Percentiles rank a stretch among this genome's conserved stretches.
phyloP scores from a whole-genome alignment of 1,139 yeast genomes.

The Debaryomyces psychrophilus region DNA sequence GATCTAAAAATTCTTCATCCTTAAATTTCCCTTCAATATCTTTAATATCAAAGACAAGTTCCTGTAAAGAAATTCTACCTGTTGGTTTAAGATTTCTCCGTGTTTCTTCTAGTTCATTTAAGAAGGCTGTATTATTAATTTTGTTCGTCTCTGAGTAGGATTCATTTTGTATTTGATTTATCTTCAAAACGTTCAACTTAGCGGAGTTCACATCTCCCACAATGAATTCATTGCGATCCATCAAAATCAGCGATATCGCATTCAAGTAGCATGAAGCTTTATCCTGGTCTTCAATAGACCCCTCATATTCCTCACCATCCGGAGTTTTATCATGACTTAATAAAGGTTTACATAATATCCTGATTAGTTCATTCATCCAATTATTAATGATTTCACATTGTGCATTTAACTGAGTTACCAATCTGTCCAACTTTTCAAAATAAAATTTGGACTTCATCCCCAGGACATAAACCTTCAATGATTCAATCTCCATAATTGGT shows the following conservation, averaged over 20 bases:
- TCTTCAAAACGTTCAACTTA: constrained; percentile 25
- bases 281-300: constrained; percentile 74
- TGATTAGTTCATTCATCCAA: constrained; percentile 53
- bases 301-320: constrained; percentile 78
- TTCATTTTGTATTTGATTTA: constrained; percentile 30
- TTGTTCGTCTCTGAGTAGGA: constrained; percentile 30
- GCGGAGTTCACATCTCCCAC: constrained; percentile 30
- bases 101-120: constrained; percentile 32
- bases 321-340: constrained; percentile 51
- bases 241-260: constrained; percentile 56
- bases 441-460: constrained; percentile 27
- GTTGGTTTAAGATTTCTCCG: constrained; percentile 35
- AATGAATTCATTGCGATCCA: constrained; percentile 52
- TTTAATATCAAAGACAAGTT: constrained; percentile 29
- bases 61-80: constrained; percentile 34
- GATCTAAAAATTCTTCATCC: constrained; percentile 18
- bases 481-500: constrained; percentile 31
- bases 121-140: constrained; percentile 31
- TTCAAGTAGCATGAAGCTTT: constrained; percentile 65
- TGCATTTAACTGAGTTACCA: constrained; percentile 47
- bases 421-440: constrained; percentile 24
- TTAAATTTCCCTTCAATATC: constrained; percentile 30
- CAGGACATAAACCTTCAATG: constrained; percentile 20
- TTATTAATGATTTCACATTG: constrained; percentile 61
- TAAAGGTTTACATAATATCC: constrained; percentile 50